These are phyloP conservation scores for Fusarium foetens DNA, from an alignment of 2,329 filamentous ascomycete genomes.

Conservation along the genomic window DNA sequence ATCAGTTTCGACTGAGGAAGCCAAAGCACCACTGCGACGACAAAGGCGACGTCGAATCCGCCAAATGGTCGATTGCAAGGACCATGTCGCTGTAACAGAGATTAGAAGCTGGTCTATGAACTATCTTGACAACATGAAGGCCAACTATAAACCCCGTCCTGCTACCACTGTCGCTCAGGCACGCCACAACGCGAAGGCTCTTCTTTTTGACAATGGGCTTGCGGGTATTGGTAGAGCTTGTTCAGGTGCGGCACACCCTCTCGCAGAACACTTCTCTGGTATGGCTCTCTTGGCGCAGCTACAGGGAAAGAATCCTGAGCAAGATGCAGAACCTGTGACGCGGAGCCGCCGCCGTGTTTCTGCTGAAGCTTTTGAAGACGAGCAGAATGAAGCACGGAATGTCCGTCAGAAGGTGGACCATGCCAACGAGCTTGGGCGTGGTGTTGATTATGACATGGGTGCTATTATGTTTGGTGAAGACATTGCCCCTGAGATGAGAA, in stretches of 20 bases:
- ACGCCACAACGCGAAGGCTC: slow-evolving; percentile 49
- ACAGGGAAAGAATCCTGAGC: slow-evolving; percentile 39
- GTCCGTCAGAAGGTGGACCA: slow-evolving; percentile 51
- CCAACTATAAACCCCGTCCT: slow-evolving; percentile 41
- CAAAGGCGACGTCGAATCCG: slow-evolving; percentile 43
- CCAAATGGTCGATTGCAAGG: slow-evolving; percentile 47
- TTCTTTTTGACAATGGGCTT: slow-evolving; percentile 51
- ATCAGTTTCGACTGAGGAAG: slow-evolving; percentile 35
- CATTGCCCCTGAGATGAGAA: slow-evolving; percentile 71
- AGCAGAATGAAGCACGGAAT: slow-evolving; percentile 50
- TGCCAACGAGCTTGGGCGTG: slow-evolving; percentile 45
- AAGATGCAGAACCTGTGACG: slow-evolving; percentile 22
- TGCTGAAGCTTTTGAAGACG: slow-evolving; percentile 56
- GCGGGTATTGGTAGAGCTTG: slow-evolving; percentile 38
- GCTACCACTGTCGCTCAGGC: slow-evolving; percentile 50
- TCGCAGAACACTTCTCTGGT: slow-evolving; percentile 58
- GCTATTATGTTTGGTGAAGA: slow-evolving; percentile 52
- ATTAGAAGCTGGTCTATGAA: slow-evolving; percentile 55
- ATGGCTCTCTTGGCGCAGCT: slow-evolving; percentile 52
- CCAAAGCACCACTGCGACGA: slow-evolving; percentile 35
- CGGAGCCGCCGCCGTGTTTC: slow-evolving; percentile 55
- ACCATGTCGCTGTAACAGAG: slow-evolving; percentile 50
- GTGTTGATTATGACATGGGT: slow-evolving; percentile 41
- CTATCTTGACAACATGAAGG: slow-evolving; percentile 66
- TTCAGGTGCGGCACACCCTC: slow-evolving; percentile 52